Percentiles rank a stretch among this genome's conserved stretches.
Conservation (phyloP, 163 green algal species). For the Chlamydomonas reinhardtii region DNA sequence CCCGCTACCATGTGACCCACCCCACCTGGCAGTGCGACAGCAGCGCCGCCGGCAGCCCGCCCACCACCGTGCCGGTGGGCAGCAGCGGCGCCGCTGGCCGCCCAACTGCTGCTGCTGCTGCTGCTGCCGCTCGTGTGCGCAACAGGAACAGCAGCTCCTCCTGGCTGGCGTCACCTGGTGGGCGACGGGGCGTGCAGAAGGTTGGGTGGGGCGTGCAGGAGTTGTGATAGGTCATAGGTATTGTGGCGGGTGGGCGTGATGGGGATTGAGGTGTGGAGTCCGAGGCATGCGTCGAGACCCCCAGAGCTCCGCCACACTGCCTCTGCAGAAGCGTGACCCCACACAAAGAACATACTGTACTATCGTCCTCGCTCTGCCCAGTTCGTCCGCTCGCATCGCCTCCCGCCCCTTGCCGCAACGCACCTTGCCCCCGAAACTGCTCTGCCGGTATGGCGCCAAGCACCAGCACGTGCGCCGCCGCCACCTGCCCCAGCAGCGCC, state of each 20-base stretch:
- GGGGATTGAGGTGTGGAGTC: too few relatives aligned
- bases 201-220: too few relatives aligned
- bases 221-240: too few relatives aligned
- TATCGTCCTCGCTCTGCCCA: too few relatives aligned
- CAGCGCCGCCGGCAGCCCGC: conserved; percentile 47
- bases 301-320: too few relatives aligned
- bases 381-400: too few relatives aligned
- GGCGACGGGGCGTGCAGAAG: too few relatives aligned
- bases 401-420: not conserved
- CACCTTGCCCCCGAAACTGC: conserved; percentile 43
- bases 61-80: conserved; percentile 45
- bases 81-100: conserved; percentile 21
- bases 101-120: not conserved
- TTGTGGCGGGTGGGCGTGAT: too few relatives aligned
- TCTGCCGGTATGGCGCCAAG: conserved; percentile 38
- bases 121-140: conserved; percentile 7
- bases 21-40: conserved; percentile 49
- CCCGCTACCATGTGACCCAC: too few relatives aligned
- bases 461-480: conserved; percentile 19
- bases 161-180: conserved; percentile 44
- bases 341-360: too few relatives aligned
- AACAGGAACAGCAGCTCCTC: conserved; percentile 43
- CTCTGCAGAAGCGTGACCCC: too few relatives aligned
- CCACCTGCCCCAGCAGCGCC: conserved; percentile 24
- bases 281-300: too few relatives aligned